Conservation (phyloP, 768 basidiomycete species). For the Tremella mesenterica region DNA sequence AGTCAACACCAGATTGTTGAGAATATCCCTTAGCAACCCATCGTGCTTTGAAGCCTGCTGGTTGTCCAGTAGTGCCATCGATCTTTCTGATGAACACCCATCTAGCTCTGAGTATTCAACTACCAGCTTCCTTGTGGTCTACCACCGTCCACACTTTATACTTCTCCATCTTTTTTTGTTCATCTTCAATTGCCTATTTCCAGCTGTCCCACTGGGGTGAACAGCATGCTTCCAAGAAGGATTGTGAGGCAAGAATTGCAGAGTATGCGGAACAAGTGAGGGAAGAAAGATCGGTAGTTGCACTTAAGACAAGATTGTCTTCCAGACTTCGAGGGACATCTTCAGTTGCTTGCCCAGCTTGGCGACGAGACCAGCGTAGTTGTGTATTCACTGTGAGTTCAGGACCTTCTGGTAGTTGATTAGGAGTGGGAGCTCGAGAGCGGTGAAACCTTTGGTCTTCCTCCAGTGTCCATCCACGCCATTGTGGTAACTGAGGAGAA, state of each 20-base stretch:
- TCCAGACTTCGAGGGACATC: too few relatives aligned
- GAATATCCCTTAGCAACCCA: conserved; percentile 49
- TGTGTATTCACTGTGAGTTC: too few relatives aligned
- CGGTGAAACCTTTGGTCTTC: too few relatives aligned
- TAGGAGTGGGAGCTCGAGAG: too few relatives aligned
- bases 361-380: too few relatives aligned
- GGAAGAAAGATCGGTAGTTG: too few relatives aligned
- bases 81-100: conserved; percentile 45
- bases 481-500: too few relatives aligned
- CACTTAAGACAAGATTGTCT: too few relatives aligned
- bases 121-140: not conserved
- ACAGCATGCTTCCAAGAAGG: not conserved
- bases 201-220: conserved; percentile 2
- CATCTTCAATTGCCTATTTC: not conserved
- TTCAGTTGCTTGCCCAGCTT: too few relatives aligned
- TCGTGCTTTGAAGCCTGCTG: conserved; percentile 11
- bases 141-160: conserved; percentile 3
- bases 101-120: not conserved
- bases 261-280: not conserved
- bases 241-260: not conserved
- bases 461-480: too few relatives aligned
- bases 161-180: not conserved
- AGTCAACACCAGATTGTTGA: conserved; percentile 48
- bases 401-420: too few relatives aligned
- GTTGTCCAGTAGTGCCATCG: conserved; percentile 28